A percentile compares a stretch with the other conserved stretches of the same genome.
These are phyloP conservation scores for Candida takata DNA, from an alignment of 805 yeast species.

Conservation along the genomic window DNA sequence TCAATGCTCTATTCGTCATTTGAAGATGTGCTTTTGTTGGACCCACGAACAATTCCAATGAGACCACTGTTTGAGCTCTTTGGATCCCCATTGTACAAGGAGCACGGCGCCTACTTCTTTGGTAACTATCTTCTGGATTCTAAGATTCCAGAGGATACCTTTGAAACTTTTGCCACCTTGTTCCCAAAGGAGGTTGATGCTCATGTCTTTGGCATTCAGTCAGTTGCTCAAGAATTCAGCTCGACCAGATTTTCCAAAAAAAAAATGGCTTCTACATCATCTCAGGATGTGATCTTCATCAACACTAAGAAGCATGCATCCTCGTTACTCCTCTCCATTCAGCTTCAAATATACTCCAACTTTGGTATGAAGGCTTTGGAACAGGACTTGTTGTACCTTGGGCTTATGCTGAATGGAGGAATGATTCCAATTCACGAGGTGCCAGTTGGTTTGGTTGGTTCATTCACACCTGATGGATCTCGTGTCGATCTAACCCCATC, in stretches of 20 bases:
- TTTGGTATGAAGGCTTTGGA: conserved; percentile 23
- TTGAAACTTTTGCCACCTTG: conserved; percentile 4
- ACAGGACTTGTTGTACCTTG: conserved; percentile 27
- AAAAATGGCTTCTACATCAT: background rate
- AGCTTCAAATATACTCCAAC: conserved; percentile 14
- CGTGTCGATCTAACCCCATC: conserved; percentile 5
- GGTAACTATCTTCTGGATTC: conserved; percentile 26
- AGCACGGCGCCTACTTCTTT: conserved; percentile 36
- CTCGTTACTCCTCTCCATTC: conserved; percentile 18
- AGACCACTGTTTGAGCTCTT: conserved; percentile 30
- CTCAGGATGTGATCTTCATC: conserved; percentile 9
- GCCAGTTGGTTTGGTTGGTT: conserved; percentile 12
- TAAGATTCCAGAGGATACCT: conserved; percentile 1
- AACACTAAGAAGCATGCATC: conserved; percentile 18
- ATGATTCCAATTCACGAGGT: conserved; percentile 5
- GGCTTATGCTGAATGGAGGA: conserved; percentile 20
- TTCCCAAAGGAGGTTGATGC: conserved; percentile 14
- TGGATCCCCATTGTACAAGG: conserved; percentile 25
- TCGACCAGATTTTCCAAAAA: background rate
- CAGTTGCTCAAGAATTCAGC: background rate
- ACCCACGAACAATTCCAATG: conserved; percentile 45
- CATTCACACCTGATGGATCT: conserved; percentile 10
- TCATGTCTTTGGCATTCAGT: conserved; percentile 8
- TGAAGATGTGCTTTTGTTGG: conserved; percentile 44
- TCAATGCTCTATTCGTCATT: conserved; percentile 50